Conservation (phyloP, 1,284 basidiomycete species). For the Ceratobasidium sp. region DNA sequence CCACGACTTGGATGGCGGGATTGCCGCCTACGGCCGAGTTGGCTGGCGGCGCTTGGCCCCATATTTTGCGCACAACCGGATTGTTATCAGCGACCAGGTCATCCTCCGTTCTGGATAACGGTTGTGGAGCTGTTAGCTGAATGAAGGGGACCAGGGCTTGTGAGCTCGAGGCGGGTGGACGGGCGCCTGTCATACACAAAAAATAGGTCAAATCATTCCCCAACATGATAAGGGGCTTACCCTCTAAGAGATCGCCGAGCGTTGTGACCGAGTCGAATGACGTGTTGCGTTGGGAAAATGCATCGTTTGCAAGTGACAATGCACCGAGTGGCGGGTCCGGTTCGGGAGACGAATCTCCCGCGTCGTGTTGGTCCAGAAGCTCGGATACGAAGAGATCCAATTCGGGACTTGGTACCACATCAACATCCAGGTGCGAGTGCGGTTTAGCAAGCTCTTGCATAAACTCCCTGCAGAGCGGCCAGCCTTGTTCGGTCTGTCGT, state of each 20-base stretch:
- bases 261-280: too few species aligned
- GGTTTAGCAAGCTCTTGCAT: not conserved
- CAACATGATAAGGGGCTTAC: not conserved
- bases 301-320: not conserved
- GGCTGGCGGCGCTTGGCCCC: too few species aligned
- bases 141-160: not conserved
- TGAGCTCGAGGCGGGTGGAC: not conserved
- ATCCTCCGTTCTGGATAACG: conserved; percentile 1
- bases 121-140: not conserved
- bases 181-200: not conserved
- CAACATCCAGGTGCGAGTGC: not conserved
- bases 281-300: too few species aligned
- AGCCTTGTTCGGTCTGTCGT: not conserved
- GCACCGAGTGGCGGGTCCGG: not conserved
- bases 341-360: not conserved
- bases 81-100: not conserved
- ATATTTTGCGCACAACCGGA: too few species aligned
- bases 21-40: too few species aligned
- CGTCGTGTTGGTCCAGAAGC: too few species aligned
- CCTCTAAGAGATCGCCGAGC: not conserved
- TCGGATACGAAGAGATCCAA: too few species aligned
- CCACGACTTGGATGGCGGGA: too few species aligned
- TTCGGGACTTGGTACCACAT: too few species aligned
- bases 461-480: not conserved
- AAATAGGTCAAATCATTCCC: not conserved